Base-by-base conservation (phyloP, 352 stramenopile species). In the Salisapilia sapeloensis region DNA sequence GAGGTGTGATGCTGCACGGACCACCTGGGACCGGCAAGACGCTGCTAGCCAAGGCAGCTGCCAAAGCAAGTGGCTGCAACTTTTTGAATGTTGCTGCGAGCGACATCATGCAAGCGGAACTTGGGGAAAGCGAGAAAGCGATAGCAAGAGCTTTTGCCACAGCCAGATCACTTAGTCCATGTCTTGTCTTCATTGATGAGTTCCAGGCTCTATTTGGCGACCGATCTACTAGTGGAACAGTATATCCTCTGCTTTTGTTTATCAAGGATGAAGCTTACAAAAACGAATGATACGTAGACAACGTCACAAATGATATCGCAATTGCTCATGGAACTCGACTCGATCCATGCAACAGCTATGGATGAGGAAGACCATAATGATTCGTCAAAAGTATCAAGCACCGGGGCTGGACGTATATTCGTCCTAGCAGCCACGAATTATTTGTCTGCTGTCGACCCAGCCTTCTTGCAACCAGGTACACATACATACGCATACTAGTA, bases 171-270 rank as follows among this genome's bases (percentile, higher is more conserved):
- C 41, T 85, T 10, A 85, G 67, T 52, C 76, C 76, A 11, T 91
- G 76, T 33, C 70, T 91, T 52, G 42, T 91, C 5, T 91, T 91
- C 41, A 81, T 91, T 24, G 76, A 91, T 33, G 76, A 91, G 44
- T 89, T 91, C 36, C 70, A 91, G 42, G 85, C 76, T 7, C 38
- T 91, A 0, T 91, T 91, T 40, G 75, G 70, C 4, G 81, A 67
- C 22, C 61, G 75, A 30, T 60, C 54, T n/a, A 84, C 66, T 0
- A 60, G 66, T 24, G 75, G 75, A 13, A 48, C 56, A 26, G 62
- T 78, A 34, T 22, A 42, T 53, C n/a, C n/a, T n/a, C n/a, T 2
- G 2, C 16, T 35, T 18, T 6, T 50, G 2, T 21, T 24, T 3
- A n/a, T 19, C 22, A 25, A 20, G 19, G 23, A 21, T 23, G 18